These are phyloP conservation scores for Globisporangium splendens DNA, from an alignment of 352 stramenopile species.

Conservation along the genomic window DNA sequence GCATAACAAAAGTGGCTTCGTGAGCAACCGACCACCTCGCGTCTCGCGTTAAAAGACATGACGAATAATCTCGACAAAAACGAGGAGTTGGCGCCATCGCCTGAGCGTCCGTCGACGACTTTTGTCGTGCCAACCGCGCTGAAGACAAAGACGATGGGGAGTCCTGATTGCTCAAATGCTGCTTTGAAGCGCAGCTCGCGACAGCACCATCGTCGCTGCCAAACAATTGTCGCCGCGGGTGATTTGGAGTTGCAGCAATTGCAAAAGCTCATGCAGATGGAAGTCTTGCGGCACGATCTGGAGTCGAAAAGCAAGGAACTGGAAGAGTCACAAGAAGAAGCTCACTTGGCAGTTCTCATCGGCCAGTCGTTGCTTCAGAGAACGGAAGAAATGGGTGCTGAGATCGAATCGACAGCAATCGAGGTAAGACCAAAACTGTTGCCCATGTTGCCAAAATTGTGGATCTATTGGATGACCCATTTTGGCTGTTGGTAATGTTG, in stretches of 20 bases:
- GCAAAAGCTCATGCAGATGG: conserved; percentile 33
- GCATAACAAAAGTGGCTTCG: neutral
- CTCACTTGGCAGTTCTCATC: conserved; percentile 40
- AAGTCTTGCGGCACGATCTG: conserved; percentile 45
- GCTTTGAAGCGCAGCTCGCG: conserved; percentile 7
- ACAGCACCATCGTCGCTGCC: conserved; percentile 23
- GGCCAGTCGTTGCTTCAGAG: conserved; percentile 43
- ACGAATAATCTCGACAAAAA: neutral
- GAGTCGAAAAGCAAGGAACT: conserved; percentile 45
- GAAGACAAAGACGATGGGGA: neutral
- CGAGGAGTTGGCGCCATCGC: neutral
- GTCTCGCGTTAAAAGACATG: neutral
- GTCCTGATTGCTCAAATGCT: conserved; percentile 1
- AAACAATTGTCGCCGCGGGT: conserved; percentile 33
- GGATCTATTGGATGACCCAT: neutral
- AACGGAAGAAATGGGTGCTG: conserved; percentile 45
- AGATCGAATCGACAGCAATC: conserved; percentile 27
- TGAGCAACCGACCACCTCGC: neutral
- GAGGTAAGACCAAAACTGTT: conserved; percentile 7
- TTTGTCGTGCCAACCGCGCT: neutral
- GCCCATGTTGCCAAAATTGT: no score
- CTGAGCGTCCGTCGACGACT: neutral
- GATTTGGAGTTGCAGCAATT: conserved; percentile 33
- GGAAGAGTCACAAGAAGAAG: conserved; percentile 46
- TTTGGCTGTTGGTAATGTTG: neutral